Percentiles rank a stretch among this genome's conserved stretches.
Conservation (phyloP, 257 asterid species). For the Solanum raphanifolium region DNA sequence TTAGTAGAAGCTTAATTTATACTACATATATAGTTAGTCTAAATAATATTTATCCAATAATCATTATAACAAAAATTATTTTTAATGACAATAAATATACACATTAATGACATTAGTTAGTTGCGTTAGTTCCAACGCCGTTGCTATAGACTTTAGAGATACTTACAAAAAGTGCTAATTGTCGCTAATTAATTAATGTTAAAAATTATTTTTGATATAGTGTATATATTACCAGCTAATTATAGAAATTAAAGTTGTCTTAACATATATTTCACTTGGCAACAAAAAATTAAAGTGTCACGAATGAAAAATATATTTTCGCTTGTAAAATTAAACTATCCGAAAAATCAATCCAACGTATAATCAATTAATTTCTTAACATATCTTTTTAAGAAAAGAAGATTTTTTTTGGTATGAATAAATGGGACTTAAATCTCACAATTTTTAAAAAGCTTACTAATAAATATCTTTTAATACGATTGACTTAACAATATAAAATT, state of each 20-base stretch:
- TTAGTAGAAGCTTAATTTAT: neutral
- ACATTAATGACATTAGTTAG: too few relatives aligned
- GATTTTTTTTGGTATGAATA: neutral
- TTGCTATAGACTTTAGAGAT: too few relatives aligned
- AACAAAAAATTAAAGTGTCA: neutral
- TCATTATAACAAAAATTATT: too few relatives aligned
- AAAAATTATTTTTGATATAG: too few relatives aligned
- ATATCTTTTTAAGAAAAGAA: neutral
- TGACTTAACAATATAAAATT: neutral
- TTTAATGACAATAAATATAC: too few relatives aligned
- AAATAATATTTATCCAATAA: neutral
- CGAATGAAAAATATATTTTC: neutral
- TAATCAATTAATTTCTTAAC: neutral
- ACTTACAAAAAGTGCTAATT: too few relatives aligned
- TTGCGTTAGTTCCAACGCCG: too few relatives aligned
- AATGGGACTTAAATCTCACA: neutral
- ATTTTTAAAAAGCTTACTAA: neutral
- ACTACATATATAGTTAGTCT: neutral
- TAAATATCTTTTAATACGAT: neutral
- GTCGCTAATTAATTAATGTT: too few relatives aligned
- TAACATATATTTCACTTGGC: neutral
- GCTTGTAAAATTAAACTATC: neutral
- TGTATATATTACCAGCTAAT: too few relatives aligned
- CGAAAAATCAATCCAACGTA: neutral
- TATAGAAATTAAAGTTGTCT: neutral